phyloP scores from a whole-genome alignment of 805 yeast species.

The Priceomyces medius region DNA sequence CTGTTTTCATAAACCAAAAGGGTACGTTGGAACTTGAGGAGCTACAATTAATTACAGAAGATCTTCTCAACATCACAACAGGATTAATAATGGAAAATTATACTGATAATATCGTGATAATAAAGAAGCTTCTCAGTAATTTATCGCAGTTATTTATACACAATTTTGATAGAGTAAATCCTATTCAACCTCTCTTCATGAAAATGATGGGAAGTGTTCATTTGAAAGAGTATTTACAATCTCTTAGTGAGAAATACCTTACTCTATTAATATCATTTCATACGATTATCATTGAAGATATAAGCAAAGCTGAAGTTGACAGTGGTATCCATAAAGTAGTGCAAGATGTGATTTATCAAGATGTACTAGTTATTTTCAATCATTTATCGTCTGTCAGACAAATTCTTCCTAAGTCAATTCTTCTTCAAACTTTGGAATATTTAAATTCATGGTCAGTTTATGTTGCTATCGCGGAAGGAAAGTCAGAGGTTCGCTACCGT shows the following conservation, averaged over 20 bases:
- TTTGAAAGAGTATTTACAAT: constrained; percentile 1
- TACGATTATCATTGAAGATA: constrained; percentile 53
- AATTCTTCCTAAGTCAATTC: constrained; percentile 10
- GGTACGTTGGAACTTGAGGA: constrained; percentile 9
- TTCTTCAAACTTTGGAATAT: constrained; percentile 21
- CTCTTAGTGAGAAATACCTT: constrained; percentile 12
- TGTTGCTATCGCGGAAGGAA: constrained; percentile 34
- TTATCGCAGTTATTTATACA: constrained; percentile 48
- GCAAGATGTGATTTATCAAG: constrained; percentile 31
- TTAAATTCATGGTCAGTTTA: constrained; percentile 38
- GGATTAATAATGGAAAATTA: constrained; percentile 5
- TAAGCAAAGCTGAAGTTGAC: constrained; percentile 33
- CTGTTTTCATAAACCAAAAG: constrained; percentile 53
- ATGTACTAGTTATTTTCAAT: constrained; percentile 16
- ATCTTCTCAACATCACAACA: constrained; percentile 6
- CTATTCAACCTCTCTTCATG: constrained; percentile 26
- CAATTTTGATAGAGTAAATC: constrained; percentile 29
- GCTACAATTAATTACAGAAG: constrained; percentile 12
- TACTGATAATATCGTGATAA: constrained; percentile 35
- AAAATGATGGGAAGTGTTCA: constrained; percentile 4
- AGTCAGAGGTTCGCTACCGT: constrained; percentile 31
- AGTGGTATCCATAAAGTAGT: constrained; percentile 38
- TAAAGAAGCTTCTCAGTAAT: constrained; percentile 58
- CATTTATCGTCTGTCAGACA: constrained; percentile 12
- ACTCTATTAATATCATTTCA: constrained; percentile 32